These are phyloP conservation scores for Aspergillus neotritici DNA, from an alignment of 2,329 filamentous ascomycete species.

Conservation along the genomic window DNA sequence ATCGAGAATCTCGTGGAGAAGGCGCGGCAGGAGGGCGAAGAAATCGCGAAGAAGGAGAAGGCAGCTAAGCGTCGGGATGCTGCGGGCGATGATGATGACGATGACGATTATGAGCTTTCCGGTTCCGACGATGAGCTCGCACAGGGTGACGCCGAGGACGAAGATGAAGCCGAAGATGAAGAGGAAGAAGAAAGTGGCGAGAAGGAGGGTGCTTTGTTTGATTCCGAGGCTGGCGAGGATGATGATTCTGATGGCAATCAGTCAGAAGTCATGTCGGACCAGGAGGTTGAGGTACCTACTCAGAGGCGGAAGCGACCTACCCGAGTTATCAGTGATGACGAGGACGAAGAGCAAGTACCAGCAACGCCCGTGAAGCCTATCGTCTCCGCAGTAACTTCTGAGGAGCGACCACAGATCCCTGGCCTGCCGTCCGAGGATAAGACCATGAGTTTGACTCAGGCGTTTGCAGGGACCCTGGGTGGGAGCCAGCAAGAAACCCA, in stretches of 20 bases:
- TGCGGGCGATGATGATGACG: slow-evolving; percentile 38
- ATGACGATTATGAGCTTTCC: slow-evolving; percentile 26
- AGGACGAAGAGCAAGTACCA: slow-evolving; percentile 43
- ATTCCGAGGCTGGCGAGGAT: slow-evolving; percentile 38
- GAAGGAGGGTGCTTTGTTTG: slow-evolving; percentile 17
- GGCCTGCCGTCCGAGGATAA: slow-evolving; percentile 51
- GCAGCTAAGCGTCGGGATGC: slow-evolving; percentile 53
- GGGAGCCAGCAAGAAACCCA: slow-evolving; percentile 45
- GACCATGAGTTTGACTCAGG: slow-evolving; percentile 72
- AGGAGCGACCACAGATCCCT: slow-evolving; percentile 56
- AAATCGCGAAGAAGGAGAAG: slow-evolving; percentile 71
- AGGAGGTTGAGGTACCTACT: slow-evolving; percentile 44
- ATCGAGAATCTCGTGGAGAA: slow-evolving; percentile 85
- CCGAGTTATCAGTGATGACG: slow-evolving; percentile 63
- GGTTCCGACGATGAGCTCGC: slow-evolving; percentile 26
- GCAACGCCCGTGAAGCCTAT: slow-evolving; percentile 31
- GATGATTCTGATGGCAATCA: slow-evolving; percentile 35
- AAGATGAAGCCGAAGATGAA: slow-evolving; percentile 14
- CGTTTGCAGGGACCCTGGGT: slow-evolving; percentile 85
- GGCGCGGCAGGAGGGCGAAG: slow-evolving; percentile 72
- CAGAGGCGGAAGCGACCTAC: slow-evolving; percentile 46
- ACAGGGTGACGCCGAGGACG: slow-evolving; percentile 19
- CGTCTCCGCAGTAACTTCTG: slow-evolving; percentile 23
- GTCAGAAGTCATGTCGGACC: slow-evolving; percentile 30
- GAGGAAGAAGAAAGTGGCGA: slow-evolving; percentile 15